Percentiles rank a stretch among this genome's conserved stretches.
Evolutionary conservation across 139 green algal genomes (phyloP).

Genomic region (Diplosphaera chodatii): DNA sequence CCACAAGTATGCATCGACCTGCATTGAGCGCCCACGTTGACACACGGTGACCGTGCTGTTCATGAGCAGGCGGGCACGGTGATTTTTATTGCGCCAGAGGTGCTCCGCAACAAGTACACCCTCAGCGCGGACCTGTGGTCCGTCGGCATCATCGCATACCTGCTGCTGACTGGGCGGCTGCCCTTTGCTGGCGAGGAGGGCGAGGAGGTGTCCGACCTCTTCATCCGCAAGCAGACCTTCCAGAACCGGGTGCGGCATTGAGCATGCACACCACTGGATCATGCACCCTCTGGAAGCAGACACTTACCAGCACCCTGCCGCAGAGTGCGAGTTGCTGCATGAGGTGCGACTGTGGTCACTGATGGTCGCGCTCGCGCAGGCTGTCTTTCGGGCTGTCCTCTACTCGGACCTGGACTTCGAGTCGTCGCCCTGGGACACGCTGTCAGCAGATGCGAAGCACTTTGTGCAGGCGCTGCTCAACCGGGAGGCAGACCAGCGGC

Average conservation of each 20-base stretch:
- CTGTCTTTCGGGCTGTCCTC: slow-evolving; percentile 62
- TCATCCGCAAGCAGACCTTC: slow-evolving; percentile 32
- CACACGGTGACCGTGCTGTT: not conserved
- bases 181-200: slow-evolving; percentile 59
- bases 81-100: slow-evolving; percentile 51
- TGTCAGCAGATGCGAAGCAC: slow-evolving; percentile 21
- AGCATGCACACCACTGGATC: slow-evolving; percentile 7
- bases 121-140: slow-evolving; percentile 67
- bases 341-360: no score
- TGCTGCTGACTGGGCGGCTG: slow-evolving; percentile 57
- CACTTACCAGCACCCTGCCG: not conserved
- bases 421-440: slow-evolving; percentile 44
- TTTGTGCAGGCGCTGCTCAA: slow-evolving; percentile 34
- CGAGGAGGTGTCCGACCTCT: slow-evolving; percentile 38
- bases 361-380: slow-evolving; percentile 20
- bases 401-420: slow-evolving; percentile 64
- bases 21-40: no score
- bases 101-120: slow-evolving; percentile 55
- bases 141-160: slow-evolving; percentile 54
- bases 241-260: slow-evolving; percentile 12
- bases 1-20: no score
- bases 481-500: slow-evolving; percentile 34
- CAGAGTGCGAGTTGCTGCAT: not conserved
- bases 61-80: slow-evolving; percentile 34
- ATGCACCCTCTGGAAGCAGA: slow-evolving; percentile 6